Base-by-base conservation (phyloP, 2,329 filamentous ascomycete genomes). In the Dryadomyces quercivorus region DNA sequence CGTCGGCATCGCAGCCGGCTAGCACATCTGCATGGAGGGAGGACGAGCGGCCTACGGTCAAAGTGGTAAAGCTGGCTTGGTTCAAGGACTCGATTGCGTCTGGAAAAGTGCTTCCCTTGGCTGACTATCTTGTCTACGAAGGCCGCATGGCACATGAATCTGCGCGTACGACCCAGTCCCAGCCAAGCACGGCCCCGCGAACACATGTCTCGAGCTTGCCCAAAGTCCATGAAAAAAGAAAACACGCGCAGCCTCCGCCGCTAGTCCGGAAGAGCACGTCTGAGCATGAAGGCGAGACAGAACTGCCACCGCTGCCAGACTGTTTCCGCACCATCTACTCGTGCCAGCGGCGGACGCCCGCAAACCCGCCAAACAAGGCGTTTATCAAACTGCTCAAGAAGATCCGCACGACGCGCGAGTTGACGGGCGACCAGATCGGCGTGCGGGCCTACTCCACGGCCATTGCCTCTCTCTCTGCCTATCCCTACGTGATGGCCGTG, bases 381-480 rank as follows among this genome's bases (percentile, higher is more conserved):
- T 97, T 98, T 65, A 80, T 96, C 45, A 69, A 77, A 1, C 76
- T 86, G 57, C 75, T 98, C 5, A 79, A 82, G 61, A 84, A 85
- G 56, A 88, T 97, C 59, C 81, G 85, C 48, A 80, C 79, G 2
- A 76, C 84, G 2, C 80, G 92, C 21, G 75, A 81, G 16, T 73
- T 96, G 1, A 82, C 78, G 1, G 80, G 82, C 9, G 90, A 96
- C 61, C 76, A 86, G 49, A 82, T 94, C 56, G 89, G 88, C 2
- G 82, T 91, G 0, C 80, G 89, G 50, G 90, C 92, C 0, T 97
- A 97, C 65, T 91, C 86, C 34, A 90, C 86, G 2, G 84, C 86
- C 13, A 95, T 97, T 59, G 89, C 93, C 6, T 72, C 87, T 0
- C 67, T 98, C 18, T 81, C 88, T 3, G 88, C 92, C 1, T 96